Evolutionary conservation across 2,329 filamentous ascomycete genomes (phyloP).

Genomic region (Stagonosporopsis rhizophila): DNA sequence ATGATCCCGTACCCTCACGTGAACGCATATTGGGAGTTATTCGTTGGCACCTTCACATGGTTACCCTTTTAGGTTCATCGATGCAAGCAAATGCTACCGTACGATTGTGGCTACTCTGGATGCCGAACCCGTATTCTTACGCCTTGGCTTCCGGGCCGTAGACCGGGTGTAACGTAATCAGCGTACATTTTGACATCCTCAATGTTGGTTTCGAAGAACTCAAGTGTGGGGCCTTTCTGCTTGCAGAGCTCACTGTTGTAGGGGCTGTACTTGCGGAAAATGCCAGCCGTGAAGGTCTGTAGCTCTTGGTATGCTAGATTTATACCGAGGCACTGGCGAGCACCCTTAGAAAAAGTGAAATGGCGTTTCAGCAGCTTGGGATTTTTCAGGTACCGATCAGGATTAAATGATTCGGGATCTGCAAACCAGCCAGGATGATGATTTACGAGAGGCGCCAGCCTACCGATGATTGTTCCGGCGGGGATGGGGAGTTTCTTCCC

Average conservation of each 20-base stretch:
- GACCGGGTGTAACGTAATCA: conserved; percentile 6
- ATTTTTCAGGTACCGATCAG: background rate
- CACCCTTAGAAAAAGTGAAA: conserved; percentile 5
- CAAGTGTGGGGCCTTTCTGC: conserved; percentile 6
- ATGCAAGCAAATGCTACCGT: no score
- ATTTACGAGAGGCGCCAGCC: background rate
- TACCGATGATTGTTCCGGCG: background rate
- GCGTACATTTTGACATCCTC: conserved; percentile 7
- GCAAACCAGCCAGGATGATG: background rate
- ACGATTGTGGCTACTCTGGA: background rate
- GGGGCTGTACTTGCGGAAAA: conserved; percentile 7
- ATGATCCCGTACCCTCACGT: no score
- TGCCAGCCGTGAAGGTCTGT: conserved; percentile 10
- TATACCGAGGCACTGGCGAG: conserved; percentile 8
- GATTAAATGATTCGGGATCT: background rate
- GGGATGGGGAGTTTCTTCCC: conserved; percentile 1
- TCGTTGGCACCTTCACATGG: no score
- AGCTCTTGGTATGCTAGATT: conserved; percentile 14
- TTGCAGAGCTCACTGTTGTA: background rate
- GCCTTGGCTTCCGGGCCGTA: conserved; percentile 5
- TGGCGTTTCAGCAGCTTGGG: conserved; percentile 1
- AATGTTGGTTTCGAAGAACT: background rate
- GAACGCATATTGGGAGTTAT: no score
- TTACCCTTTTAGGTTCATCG: no score
- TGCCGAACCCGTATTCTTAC: conserved; percentile 3